Conservation (phyloP, 306 rosid species). For the Vachellia pachyceras region DNA sequence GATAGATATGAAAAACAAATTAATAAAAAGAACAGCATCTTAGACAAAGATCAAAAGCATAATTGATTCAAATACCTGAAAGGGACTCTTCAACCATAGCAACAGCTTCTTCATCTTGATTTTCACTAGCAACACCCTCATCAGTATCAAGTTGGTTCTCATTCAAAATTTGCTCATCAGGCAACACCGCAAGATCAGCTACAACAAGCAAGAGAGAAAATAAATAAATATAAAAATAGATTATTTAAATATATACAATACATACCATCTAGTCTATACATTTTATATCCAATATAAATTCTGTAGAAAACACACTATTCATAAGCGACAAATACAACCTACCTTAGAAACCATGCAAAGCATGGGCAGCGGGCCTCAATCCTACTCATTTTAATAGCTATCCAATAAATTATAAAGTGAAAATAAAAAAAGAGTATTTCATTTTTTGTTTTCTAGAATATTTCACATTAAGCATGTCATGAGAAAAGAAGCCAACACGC, state of each 20-base stretch:
- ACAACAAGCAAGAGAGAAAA: constrained; percentile 48
- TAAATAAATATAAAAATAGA: background rate
- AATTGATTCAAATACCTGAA: constrained; percentile 59
- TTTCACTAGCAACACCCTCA: constrained; percentile 66
- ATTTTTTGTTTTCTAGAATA: background rate
- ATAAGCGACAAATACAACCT: background rate
- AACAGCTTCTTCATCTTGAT: constrained; percentile 80
- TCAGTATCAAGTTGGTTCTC: constrained; percentile 83
- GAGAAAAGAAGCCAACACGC: constrained; percentile 13
- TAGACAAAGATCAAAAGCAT: constrained; percentile 6
- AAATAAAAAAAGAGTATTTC: background rate
- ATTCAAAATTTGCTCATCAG: constrained; percentile 80
- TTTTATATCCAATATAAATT: background rate
- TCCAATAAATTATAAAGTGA: background rate
- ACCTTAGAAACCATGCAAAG: background rate
- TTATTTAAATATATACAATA: background rate
- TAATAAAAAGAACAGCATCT: constrained; percentile 13
- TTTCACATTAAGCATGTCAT: background rate
- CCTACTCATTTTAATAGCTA: background rate
- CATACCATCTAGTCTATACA: background rate
- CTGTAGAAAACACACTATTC: background rate
- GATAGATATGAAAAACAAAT: background rate
- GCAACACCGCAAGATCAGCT: constrained; percentile 60
- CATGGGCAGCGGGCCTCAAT: background rate
- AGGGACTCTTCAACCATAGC: constrained; percentile 84